A percentile compares a stretch with the other conserved stretches of the same genome.
Evolutionary conservation across 352 stramenopile species (phyloP).

Genomic region (Globisporangium alternatum): DNA sequence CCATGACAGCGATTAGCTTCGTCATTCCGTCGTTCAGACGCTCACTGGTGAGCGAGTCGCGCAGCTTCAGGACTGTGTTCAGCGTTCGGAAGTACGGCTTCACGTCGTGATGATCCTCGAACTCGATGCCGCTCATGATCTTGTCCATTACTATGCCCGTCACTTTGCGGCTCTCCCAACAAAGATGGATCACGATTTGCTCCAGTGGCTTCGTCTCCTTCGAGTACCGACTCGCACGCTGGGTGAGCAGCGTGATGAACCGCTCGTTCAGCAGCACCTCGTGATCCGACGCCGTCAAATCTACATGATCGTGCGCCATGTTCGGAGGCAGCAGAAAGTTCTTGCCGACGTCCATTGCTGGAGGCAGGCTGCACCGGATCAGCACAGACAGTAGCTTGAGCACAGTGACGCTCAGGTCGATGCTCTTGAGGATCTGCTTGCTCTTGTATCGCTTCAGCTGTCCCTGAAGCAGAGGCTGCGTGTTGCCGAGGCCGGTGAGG

Average conservation of each 20-base stretch:
- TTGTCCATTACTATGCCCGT: constrained; percentile 56
- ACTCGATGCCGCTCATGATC: constrained; percentile 74
- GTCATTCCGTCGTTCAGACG: constrained; percentile 70
- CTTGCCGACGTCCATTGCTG: constrained; percentile 60
- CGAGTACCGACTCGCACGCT: constrained; percentile 69
- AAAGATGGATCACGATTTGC: constrained; percentile 75
- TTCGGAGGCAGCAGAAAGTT: constrained; percentile 42
- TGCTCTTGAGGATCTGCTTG: constrained; percentile 71
- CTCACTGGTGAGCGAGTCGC: constrained; percentile 59
- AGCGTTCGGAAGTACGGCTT: constrained; percentile 89
- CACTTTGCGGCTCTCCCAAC: constrained; percentile 68
- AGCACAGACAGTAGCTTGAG: constrained; percentile 76
- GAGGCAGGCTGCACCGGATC: constrained; percentile 64
- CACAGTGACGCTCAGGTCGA: constrained; percentile 66
- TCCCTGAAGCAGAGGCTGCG: constrained; percentile 56
- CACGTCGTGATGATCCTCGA: constrained; percentile 81
- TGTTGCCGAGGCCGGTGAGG: constrained; percentile 51
- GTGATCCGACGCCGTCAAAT: constrained; percentile 53
- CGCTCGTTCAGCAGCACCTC: constrained; percentile 71
- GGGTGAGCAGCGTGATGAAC: constrained; percentile 72
- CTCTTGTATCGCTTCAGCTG: constrained; percentile 73
- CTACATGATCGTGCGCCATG: constrained; percentile 70
- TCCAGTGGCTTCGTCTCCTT: constrained; percentile 80
- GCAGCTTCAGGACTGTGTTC: constrained; percentile 74
- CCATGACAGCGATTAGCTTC: constrained; percentile 72